phyloP scores from a whole-genome alignment of 495 filamentous ascomycete genomes.

The Cercophora samala region DNA sequence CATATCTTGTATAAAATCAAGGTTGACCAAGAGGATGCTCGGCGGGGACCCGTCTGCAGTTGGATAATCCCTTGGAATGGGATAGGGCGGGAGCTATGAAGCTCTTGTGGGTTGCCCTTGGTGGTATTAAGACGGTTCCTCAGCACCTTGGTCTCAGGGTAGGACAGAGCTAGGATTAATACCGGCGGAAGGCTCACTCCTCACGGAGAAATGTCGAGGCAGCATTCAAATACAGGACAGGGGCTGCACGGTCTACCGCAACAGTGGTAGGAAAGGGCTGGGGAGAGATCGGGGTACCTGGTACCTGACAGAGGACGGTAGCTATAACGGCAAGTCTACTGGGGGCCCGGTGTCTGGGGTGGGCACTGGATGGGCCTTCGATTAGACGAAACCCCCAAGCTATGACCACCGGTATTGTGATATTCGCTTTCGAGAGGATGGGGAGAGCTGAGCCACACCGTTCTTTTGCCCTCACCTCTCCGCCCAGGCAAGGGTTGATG shows the following conservation, averaged over 20 bases:
- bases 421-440: slow-evolving; percentile 37
- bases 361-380: slow-evolving; percentile 28
- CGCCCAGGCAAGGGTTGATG: slow-evolving; percentile 26
- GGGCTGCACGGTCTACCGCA: slow-evolving; percentile 41
- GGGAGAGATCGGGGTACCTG: slow-evolving; percentile 32
- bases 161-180: slow-evolving; percentile 51
- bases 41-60: slow-evolving; percentile 38
- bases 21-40: slow-evolving; percentile 24
- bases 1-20: slow-evolving; percentile 34
- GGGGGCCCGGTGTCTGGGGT: slow-evolving; percentile 28
- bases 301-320: slow-evolving; percentile 38
- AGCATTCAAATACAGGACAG: slow-evolving; percentile 46
- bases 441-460: slow-evolving; percentile 49
- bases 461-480: slow-evolving; percentile 25
- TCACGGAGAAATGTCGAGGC: slow-evolving; percentile 49
- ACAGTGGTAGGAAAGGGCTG: slow-evolving; percentile 24
- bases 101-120: slow-evolving; percentile 39
- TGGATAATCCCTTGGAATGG: slow-evolving; percentile 30
- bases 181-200: slow-evolving; percentile 45
- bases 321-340: slow-evolving; percentile 32
- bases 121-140: slow-evolving; percentile 44
- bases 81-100: slow-evolving; percentile 45
- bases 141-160: slow-evolving; percentile 44
- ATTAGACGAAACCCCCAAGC: slow-evolving; percentile 42
- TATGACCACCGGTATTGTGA: slow-evolving; percentile 40